Evolutionary conservation across 139 green algal species (phyloP).

Genomic region (Tetraselmis chui): DNA sequence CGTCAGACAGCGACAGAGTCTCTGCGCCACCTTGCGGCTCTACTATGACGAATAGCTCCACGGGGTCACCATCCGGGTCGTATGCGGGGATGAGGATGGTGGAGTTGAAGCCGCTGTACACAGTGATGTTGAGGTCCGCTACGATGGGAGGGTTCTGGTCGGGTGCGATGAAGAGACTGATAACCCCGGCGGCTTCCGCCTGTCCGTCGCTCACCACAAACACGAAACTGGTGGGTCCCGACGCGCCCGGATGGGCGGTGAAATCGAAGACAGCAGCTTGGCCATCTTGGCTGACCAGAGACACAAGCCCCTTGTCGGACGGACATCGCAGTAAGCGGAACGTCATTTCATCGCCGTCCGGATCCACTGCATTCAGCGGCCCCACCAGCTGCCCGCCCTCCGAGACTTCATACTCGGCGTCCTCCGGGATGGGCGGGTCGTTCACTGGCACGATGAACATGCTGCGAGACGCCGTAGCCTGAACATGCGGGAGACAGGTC

Average conservation of each 20-base stretch:
- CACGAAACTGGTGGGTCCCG: neutral
- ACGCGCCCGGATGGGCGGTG: no score
- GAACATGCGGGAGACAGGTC: neutral
- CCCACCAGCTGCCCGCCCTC: neutral
- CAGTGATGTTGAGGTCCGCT: neutral
- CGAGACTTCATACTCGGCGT: neutral
- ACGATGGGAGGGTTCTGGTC: neutral
- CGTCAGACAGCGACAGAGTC: neutral
- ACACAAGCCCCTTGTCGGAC: neutral
- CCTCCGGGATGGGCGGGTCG: neutral
- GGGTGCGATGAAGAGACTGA: no score
- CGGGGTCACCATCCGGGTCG: neutral
- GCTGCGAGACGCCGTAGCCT: neutral
- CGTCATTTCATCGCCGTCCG: neutral
- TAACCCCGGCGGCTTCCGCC: neutral
- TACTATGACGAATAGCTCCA: neutral
- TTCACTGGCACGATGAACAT: neutral
- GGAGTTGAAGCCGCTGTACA: neutral
- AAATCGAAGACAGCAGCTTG: neutral
- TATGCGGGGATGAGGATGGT: neutral
- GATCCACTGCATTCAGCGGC: neutral
- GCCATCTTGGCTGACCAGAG: neutral
- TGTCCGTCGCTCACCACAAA: neutral
- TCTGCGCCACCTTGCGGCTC: neutral
- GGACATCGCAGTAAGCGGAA: neutral